Evolutionary conservation across 345 rosid genomes (phyloP).

Genomic region (Eucalyptus shirleyi): DNA sequence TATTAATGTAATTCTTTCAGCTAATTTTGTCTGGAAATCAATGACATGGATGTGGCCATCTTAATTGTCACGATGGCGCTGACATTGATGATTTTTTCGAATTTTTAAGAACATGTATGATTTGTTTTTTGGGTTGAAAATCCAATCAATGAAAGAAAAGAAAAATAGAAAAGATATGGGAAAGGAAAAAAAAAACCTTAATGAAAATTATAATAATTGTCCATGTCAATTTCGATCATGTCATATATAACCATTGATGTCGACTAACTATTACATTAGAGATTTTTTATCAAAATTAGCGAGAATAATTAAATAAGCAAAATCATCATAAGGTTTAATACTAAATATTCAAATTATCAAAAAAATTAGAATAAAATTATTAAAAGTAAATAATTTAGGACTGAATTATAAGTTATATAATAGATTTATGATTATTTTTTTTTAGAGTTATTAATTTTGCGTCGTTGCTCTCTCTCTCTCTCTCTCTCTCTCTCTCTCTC

Average conservation of each 20-base stretch:
- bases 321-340: too few species aligned
- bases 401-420: too few species aligned
- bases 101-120: background rate
- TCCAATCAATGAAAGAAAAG: background rate
- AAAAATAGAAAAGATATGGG: background rate
- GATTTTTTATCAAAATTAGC: background rate
- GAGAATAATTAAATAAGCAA: background rate
- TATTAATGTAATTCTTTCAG: background rate
- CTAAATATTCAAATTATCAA: too few species aligned
- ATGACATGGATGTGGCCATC: background rate
- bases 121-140: background rate
- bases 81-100: background rate
- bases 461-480: too few species aligned
- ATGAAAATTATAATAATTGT: background rate
- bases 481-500: background rate
- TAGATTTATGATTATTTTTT: too few species aligned
- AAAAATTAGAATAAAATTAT: too few species aligned
- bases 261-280: background rate
- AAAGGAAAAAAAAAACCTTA: background rate
- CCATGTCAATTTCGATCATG: background rate
- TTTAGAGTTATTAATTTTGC: background rate
- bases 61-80: fast-evolving
- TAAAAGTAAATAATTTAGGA: background rate
- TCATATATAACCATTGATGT: background rate
- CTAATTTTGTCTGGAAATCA: background rate